Conservation (phyloP, 176 grass and related monocot species). For the Pontederia paniculata region DNA sequence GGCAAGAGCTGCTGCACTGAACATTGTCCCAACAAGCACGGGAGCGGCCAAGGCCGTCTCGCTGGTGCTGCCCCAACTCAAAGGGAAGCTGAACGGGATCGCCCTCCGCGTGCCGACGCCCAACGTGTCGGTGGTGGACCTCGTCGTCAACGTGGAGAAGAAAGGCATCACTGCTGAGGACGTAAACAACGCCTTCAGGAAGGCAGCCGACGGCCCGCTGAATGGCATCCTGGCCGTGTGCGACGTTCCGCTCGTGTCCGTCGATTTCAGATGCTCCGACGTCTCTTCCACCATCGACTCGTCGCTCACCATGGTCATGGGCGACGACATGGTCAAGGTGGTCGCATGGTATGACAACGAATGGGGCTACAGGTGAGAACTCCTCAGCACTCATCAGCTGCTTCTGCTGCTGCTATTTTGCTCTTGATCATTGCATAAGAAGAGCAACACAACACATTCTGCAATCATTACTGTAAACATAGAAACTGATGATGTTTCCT, state of each 20-base stretch:
- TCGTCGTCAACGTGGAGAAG: constrained; percentile 87
- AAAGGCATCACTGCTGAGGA: constrained; percentile 72
- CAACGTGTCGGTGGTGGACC: constrained; percentile 92
- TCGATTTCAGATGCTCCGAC: constrained; percentile 89
- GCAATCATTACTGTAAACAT: background rate
- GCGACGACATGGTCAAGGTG: constrained; percentile 98
- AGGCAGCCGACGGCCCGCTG: constrained; percentile 49
- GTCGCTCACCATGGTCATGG: constrained; percentile 96
- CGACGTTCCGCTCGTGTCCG: constrained; percentile 78
- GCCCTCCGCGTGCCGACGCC: constrained; percentile 96
- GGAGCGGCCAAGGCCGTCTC: constrained; percentile 88
- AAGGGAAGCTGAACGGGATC: constrained; percentile 97
- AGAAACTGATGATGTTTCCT: background rate
- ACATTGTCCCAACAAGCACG: constrained; percentile 96
- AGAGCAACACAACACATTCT: background rate
- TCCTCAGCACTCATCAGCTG: background rate
- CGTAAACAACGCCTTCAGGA: constrained; percentile 70
- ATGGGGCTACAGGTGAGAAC: constrained; percentile 89
- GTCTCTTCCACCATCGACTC: constrained; percentile 83
- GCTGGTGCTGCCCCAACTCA: constrained; percentile 81
- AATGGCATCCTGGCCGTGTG: constrained; percentile 74
- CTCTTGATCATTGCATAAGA: background rate
- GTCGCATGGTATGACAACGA: constrained; percentile 99
- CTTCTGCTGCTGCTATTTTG: background rate
- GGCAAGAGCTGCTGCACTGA: constrained; percentile 73